Evolutionary conservation across 768 basidiomycete genomes (phyloP).

Genomic region (Amanita pallidorosea): DNA sequence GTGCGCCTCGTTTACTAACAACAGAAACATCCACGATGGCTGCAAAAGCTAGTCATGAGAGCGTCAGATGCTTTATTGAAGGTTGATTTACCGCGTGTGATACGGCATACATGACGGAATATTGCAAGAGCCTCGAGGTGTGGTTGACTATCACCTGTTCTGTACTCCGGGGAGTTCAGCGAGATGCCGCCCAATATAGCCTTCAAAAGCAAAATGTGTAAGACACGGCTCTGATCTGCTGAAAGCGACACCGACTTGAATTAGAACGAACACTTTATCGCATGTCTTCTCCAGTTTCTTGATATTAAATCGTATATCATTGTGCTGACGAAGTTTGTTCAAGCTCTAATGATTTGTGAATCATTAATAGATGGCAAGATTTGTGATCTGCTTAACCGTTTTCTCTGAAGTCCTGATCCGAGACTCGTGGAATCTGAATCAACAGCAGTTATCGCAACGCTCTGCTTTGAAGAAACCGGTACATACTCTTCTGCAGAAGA

Average conservation of each 20-base stretch:
- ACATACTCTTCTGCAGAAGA: conserved; percentile 58
- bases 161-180: conserved; percentile 59
- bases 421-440: conserved; percentile 48
- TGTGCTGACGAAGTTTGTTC: conserved; percentile 57
- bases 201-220: conserved; percentile 23
- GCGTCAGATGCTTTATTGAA: background rate
- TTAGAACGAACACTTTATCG: conserved; percentile 74
- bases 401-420: conserved; percentile 73
- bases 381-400: conserved; percentile 28
- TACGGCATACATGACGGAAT: conserved; percentile 67
- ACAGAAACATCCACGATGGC: conserved; percentile 74
- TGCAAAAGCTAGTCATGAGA: conserved; percentile 18
- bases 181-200: conserved; percentile 65
- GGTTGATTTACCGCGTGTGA: conserved; percentile 51
- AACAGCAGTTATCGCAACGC: background rate
- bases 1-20: conserved; percentile 50
- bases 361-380: background rate
- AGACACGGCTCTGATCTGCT: background rate
- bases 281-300: conserved; percentile 58
- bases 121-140: conserved; percentile 58
- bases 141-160: conserved; percentile 59
- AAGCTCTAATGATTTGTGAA: conserved; percentile 25
- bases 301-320: conserved; percentile 72
- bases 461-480: background rate
- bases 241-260: conserved; percentile 44